Base-by-base conservation (phyloP, 2,329 filamentous ascomycete species). In the Beauveria varroae region DNA sequence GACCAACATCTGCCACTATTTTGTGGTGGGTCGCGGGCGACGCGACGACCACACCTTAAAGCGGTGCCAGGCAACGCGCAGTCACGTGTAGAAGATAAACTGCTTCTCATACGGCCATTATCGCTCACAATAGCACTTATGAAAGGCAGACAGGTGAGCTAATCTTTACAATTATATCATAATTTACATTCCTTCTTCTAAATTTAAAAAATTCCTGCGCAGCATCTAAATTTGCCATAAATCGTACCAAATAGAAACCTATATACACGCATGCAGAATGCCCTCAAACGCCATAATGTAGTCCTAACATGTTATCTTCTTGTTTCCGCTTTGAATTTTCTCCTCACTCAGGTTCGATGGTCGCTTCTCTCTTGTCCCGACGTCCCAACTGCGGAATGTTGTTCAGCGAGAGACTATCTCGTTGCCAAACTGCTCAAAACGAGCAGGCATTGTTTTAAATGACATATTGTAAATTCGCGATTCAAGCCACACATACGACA, bases 251-350 rank as follows among this genome's bases (percentile, higher is more conserved):
- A 57, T 52, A 54, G 44, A 61, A 61, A 60, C 49, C 57, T 57
- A 61, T 61, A 50, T 56, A 61, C 59, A 61, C 22, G 26, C 57
- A 60, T 53, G 57, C 49, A 52, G 34, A 52, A 53, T 61, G 44
- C 59, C 59, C 59, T 55, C 59, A 43, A 61, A 61, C 59, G 59
- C 59, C 59, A 34, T 47, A 55, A 26, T 37, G 51, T 54, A 61
- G 34, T 16, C 12, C 16, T 37, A 14, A 37, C 34, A 37, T 37
- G 34, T 37, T 37, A 6, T 37, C 34, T 14, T 16, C 12, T 37
- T 16, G 5, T 37, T 37, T 37, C 14, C 24, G 18, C 24, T 20
- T 24, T 24, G 12, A 16, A 16, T 41, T 16, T 44, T 26, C 2
- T 22, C 30, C 16, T 3, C 37, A 5, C 63, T 67, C n/a, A 37